Base-by-base conservation (phyloP, 352 stramenopile species). In the Elongisporangium senticosum region DNA sequence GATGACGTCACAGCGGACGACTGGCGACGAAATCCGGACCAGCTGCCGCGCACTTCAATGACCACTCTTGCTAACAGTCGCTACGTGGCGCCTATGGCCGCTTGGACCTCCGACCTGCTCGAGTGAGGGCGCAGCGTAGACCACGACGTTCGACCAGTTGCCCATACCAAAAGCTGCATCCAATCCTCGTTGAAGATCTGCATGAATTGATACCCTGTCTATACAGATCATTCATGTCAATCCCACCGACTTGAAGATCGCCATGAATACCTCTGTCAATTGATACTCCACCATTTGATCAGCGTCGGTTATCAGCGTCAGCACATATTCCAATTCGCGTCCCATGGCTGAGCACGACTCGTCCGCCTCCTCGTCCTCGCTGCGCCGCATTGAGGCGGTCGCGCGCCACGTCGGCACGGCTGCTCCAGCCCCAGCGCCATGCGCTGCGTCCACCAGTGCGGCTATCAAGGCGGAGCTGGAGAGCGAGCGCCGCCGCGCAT, bases 381-480 rank as follows among this genome's bases (percentile, higher is more conserved):
- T 57, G 56, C 77, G 72, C 43, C 80, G 78, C 43, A 71, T 90
- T 47, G 55, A 68, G 11, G 64, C 76, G 47, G 67, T 90, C 59
- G 67, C 79, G 50, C 72, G 76, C 13, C 80, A 90, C 58, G 61
- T 90, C 17, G 33, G 39, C 56, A 70, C 13, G 22, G 33, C 37
- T 4, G 20, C n/a, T 7, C 40, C 54, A 2, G 21, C 56, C 19
- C 4, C 56, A 6, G 40, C 47, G 48, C 10, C 66, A 24, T 71
- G 57, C 23, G 77, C 75, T 4, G 68, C 65, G 10, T 90, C 79
- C 37, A 88, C 77, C 3, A 64, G 66, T 11, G 58, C 61, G 6
- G 53, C 67, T 33, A 72, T 72, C 22, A 70, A 74, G 55, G 59
- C 59, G 2, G 80, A 90, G 59, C 74, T 90, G 5, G 61, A 68